A percentile compares a stretch with the other conserved stretches of the same genome.
Evolutionary conservation across 768 basidiomycete species (phyloP).

Genomic region (Nevesoporus exiguus): DNA sequence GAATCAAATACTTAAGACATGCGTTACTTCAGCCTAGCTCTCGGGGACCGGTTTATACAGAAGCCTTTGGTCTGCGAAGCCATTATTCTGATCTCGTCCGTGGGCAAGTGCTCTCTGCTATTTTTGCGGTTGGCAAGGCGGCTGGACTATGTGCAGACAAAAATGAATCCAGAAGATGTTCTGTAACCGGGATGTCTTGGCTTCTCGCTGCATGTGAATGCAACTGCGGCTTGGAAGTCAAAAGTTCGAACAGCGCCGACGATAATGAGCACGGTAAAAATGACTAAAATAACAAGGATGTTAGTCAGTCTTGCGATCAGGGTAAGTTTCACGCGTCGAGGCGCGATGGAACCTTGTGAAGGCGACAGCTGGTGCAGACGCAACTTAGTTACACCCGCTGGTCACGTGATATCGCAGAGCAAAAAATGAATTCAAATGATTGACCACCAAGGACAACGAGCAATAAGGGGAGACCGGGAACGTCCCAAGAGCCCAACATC

Average conservation of each 20-base stretch:
- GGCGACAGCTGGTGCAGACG: conserved; percentile 8
- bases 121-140: background rate
- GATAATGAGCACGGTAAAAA: conserved; percentile 9
- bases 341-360: background rate
- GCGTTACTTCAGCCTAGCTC: conserved; percentile 49
- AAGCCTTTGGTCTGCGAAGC: conserved; percentile 38
- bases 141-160: background rate
- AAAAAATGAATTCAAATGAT: background rate
- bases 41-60: conserved; percentile 36
- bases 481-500: background rate
- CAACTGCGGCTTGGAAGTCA: conserved; percentile 6
- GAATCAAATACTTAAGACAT: conserved; percentile 5
- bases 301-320: conserved; percentile 3
- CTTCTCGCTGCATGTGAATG: too few species aligned
- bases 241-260: conserved; percentile 10
- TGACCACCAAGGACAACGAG: conserved; percentile 7
- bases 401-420: conserved; percentile 13
- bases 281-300: conserved; percentile 2
- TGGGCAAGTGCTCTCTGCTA: conserved; percentile 19
- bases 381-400: conserved; percentile 6
- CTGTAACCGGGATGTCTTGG: background rate
- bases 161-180: background rate
- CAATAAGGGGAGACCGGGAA: background rate
- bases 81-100: conserved; percentile 33
- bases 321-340: conserved; percentile 5